Evolutionary conservation across 1,284 basidiomycete species (phyloP).

Genomic region (Ceraceosorus guamensis): DNA sequence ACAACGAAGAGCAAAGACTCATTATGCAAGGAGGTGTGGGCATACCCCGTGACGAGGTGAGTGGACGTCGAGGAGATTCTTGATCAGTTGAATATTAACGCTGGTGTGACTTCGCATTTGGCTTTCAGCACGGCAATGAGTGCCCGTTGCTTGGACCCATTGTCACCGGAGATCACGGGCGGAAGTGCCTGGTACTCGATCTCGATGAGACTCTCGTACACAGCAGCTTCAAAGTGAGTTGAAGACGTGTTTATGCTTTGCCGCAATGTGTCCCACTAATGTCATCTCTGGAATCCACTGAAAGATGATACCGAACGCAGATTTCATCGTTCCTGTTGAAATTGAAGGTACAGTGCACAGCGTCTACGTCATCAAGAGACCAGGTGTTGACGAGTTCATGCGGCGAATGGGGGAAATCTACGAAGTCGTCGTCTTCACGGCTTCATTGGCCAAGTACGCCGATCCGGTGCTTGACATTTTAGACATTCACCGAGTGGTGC

Average conservation of each 20-base stretch:
- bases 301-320: constrained; percentile 86
- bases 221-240: constrained; percentile 54
- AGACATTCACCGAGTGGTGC: constrained; percentile 81
- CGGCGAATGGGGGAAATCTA: constrained; percentile 96
- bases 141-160: constrained; percentile 74
- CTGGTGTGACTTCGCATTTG: constrained; percentile 6
- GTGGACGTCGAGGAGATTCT: constrained; percentile 39
- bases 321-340: constrained; percentile 97
- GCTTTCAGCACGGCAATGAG: constrained; percentile 67
- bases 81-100: not conserved
- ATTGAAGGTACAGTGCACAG: constrained; percentile 98
- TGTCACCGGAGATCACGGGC: constrained; percentile 63
- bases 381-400: constrained; percentile 93
- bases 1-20: constrained; percentile 71
- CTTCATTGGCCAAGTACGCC: constrained; percentile 96
- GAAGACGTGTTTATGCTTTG: constrained; percentile 38
- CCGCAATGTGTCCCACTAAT: not conserved
- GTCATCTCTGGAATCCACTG: not conserved
- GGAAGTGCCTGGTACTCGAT: constrained; percentile 85
- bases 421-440: constrained; percentile 96
- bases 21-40: constrained; percentile 74
- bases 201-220: constrained; percentile 93
- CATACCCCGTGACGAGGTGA: constrained; percentile 68
- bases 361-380: constrained; percentile 97
- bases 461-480: constrained; percentile 97